Evolutionary conservation across 805 yeast species (phyloP).

Genomic region (Wickerhamomyces rabaulensis): DNA sequence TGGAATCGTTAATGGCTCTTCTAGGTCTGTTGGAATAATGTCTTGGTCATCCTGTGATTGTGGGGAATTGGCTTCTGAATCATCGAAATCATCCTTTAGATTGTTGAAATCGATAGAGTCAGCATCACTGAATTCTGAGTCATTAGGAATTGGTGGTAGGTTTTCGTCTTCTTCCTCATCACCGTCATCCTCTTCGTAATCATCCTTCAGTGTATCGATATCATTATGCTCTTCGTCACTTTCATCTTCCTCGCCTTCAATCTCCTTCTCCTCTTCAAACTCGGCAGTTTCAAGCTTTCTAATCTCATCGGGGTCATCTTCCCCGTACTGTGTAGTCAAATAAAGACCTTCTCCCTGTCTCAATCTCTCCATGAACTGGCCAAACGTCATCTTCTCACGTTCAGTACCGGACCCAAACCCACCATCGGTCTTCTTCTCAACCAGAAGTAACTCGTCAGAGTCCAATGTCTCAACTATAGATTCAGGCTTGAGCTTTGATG

Average conservation of each 20-base stretch:
- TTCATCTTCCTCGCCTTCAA: slow-evolving; percentile 12
- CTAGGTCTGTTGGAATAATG: slow-evolving; percentile 9
- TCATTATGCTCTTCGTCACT: no score
- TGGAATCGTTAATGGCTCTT: slow-evolving; percentile 23
- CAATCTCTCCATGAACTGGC: slow-evolving; percentile 41
- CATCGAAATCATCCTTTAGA: slow-evolving; percentile 46
- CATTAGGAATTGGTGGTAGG: slow-evolving; percentile 2
- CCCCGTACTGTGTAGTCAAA: slow-evolving; percentile 65
- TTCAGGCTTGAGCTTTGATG: slow-evolving; percentile 29
- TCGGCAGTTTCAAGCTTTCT: slow-evolving; percentile 18
- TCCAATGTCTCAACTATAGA: slow-evolving; percentile 33
- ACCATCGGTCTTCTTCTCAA: slow-evolving; percentile 51
- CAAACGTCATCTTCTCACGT: slow-evolving; percentile 45
- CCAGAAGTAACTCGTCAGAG: slow-evolving; percentile 37
- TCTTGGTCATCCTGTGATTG: slow-evolving; percentile 14
- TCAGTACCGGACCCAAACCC: slow-evolving; percentile 67
- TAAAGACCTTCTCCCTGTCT: slow-evolving; percentile 42
- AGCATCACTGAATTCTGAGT: slow-evolving; percentile 28
- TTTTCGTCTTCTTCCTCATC: slow-evolving; percentile 11
- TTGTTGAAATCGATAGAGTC: slow-evolving; percentile 40
- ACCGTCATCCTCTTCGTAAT: slow-evolving; percentile 14
- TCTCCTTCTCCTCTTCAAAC: slow-evolving; percentile 12
- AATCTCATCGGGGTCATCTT: slow-evolving; percentile 34
- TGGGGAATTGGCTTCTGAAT: slow-evolving; percentile 18
- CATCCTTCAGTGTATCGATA: no score